phyloP scores from a whole-genome alignment of 2,329 filamentous ascomycete species.

The Ophiocordyceps camponoti-floridani region DNA sequence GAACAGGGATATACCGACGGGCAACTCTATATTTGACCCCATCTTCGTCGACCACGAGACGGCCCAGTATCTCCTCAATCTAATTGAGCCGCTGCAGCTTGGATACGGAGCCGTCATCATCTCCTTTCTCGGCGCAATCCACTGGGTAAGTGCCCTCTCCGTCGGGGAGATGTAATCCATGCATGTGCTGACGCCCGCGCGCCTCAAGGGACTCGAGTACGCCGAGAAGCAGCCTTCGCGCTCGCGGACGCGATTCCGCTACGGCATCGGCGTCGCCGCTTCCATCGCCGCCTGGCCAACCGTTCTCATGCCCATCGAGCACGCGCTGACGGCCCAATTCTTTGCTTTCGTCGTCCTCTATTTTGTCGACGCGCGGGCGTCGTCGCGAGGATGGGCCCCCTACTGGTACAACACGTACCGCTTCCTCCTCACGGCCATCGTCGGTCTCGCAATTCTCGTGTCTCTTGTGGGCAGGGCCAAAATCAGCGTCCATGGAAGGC shows the following conservation, averaged over 20 bases:
- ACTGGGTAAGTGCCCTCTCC: slow-evolving; percentile 40
- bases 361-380: slow-evolving; percentile 62
- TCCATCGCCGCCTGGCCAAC: slow-evolving; percentile 82
- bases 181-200: background rate
- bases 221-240: slow-evolving; percentile 44
- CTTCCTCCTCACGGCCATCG: slow-evolving; percentile 80
- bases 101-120: slow-evolving; percentile 87
- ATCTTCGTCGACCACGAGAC: slow-evolving; percentile 51
- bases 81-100: slow-evolving; percentile 75
- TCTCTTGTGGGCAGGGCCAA: slow-evolving; percentile 70
- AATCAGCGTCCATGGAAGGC: slow-evolving; percentile 26
- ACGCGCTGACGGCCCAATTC: slow-evolving; percentile 75
- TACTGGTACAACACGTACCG: slow-evolving; percentile 79
- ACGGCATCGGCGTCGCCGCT: slow-evolving; percentile 64
- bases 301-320: slow-evolving; percentile 65
- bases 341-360: slow-evolving; percentile 71
- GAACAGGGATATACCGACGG: slow-evolving; percentile 45
- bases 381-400: slow-evolving; percentile 60
- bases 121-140: slow-evolving; percentile 83
- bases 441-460: slow-evolving; percentile 64
- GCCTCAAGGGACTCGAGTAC: slow-evolving; percentile 53
- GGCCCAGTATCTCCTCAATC: slow-evolving; percentile 51
- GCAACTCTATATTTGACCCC: slow-evolving; percentile 30
- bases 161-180: background rate
- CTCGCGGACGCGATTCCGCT: slow-evolving; percentile 57